Evolutionary conservation across 345 rosid genomes (phyloP).

Genomic region (Populus tremula): DNA sequence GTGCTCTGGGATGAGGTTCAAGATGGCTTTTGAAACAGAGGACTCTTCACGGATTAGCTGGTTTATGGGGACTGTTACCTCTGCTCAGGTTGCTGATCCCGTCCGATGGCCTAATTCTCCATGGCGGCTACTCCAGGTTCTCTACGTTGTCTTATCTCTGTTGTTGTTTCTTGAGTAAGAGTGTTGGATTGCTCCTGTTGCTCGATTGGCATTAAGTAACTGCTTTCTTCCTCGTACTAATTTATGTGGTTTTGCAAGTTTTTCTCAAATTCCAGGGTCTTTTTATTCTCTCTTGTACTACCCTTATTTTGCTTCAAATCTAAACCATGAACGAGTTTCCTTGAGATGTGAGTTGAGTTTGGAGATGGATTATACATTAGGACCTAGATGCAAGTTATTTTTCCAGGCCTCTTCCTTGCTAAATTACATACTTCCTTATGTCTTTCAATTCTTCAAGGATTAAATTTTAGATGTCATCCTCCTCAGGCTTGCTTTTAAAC

Average conservation of each 20-base stretch:
- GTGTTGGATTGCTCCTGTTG: background rate
- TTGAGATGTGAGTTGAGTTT: background rate
- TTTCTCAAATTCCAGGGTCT: background rate
- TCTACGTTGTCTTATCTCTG: background rate
- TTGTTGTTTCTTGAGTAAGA: background rate
- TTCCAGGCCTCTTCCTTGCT: background rate
- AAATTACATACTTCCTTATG: background rate
- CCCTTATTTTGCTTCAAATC: background rate
- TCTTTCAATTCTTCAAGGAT: background rate
- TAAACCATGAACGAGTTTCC: background rate
- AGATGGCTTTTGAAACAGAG: constrained; percentile 34
- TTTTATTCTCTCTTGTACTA: background rate
- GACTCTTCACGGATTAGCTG: constrained; percentile 30
- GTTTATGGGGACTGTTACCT: constrained; percentile 31
- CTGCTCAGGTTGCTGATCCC: constrained; percentile 57
- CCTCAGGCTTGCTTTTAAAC: background rate
- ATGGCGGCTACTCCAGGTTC: constrained; percentile 92
- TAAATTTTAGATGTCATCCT: background rate
- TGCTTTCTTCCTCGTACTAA: background rate
- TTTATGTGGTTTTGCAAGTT: background rate
- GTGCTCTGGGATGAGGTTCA: constrained; percentile 33
- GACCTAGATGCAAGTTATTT: background rate
- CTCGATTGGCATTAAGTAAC: background rate
- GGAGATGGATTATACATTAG: background rate
- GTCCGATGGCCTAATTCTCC: constrained; percentile 90